These are phyloP conservation scores for barrel medic (Medicago truncatula) DNA, from an alignment of 306 rosid genomes.

Conservation along the genomic window DNA sequence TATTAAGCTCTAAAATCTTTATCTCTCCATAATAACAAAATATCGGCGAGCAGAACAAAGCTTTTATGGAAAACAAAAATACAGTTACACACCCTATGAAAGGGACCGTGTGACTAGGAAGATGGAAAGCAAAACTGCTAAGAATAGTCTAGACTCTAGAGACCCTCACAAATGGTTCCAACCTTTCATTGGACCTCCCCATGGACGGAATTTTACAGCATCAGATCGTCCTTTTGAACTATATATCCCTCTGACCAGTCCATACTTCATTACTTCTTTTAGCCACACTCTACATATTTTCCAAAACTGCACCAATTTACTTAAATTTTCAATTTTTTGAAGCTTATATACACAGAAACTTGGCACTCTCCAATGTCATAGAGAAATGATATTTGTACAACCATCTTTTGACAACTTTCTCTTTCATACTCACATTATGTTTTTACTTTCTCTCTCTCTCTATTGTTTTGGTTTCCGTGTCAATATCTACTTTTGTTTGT, in stretches of 20 bases:
- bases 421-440: too few species aligned
- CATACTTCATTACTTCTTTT: conserved; percentile 30
- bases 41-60: conserved; percentile 21
- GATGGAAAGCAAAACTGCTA: neutral
- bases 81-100: neutral
- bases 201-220: neutral
- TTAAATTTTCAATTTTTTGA: conserved; percentile 22
- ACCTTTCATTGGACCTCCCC: neutral
- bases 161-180: neutral
- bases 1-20: neutral
- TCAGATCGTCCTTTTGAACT: neutral
- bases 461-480: too few species aligned
- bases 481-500: too few species aligned
- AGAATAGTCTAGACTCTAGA: neutral
- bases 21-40: conserved; percentile 24
- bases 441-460: too few species aligned
- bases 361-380: neutral
- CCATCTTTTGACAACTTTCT: too few species aligned
- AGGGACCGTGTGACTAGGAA: neutral
- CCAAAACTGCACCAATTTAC: neutral
- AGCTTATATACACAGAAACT: conserved; percentile 22
- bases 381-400: too few species aligned
- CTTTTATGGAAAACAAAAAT: neutral
- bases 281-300: conserved; percentile 3
- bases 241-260: conserved; percentile 2